Conservation (phyloP, 2,329 filamentous ascomycete genomes). For the Thermothelomyces thermophilus region DNA sequence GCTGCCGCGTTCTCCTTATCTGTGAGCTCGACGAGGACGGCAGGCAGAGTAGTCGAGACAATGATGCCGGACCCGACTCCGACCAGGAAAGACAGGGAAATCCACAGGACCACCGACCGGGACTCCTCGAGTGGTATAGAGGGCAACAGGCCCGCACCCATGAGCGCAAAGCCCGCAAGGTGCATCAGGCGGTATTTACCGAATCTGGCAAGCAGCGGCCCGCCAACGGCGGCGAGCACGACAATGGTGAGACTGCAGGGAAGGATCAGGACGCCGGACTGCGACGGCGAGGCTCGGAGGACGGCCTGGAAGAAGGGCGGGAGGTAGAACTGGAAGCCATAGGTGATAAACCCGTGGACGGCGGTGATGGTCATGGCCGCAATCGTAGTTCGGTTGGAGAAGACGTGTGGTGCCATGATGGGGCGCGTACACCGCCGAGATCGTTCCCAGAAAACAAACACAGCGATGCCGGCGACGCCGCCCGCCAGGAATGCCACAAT, state of each 20-base stretch:
- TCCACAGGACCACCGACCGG: constrained; percentile 31
- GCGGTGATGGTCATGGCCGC: constrained; percentile 32
- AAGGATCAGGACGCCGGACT: constrained; percentile 29
- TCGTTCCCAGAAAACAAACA: constrained; percentile 21
- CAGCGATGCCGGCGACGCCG: constrained; percentile 13
- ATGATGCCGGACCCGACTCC: constrained; percentile 37
- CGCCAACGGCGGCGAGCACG: constrained; percentile 20
- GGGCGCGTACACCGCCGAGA: constrained; percentile 24
- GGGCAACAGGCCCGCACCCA: constrained; percentile 31
- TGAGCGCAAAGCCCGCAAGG: constrained; percentile 26
- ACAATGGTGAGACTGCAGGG: constrained; percentile 26
- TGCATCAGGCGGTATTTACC: constrained; percentile 42
- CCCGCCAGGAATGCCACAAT: constrained; percentile 9
- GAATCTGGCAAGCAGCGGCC: constrained; percentile 27
- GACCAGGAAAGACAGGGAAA: constrained; percentile 33
- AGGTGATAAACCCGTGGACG: constrained; percentile 33
- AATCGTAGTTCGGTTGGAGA: constrained; percentile 37
- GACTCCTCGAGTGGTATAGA: constrained; percentile 30
- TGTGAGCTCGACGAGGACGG: constrained; percentile 32
- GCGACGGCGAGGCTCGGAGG: constrained; percentile 27
- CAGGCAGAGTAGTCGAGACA: constrained; percentile 34
- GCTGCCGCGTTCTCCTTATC: constrained; percentile 32
- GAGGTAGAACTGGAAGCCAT: constrained; percentile 36
- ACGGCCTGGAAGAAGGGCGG: constrained; percentile 43
- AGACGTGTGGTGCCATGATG: constrained; percentile 39